A percentile compares a stretch with the other conserved stretches of the same genome.
phyloP scores from a whole-genome alignment of 257 asterid species.

The Cordia subcordata region DNA sequence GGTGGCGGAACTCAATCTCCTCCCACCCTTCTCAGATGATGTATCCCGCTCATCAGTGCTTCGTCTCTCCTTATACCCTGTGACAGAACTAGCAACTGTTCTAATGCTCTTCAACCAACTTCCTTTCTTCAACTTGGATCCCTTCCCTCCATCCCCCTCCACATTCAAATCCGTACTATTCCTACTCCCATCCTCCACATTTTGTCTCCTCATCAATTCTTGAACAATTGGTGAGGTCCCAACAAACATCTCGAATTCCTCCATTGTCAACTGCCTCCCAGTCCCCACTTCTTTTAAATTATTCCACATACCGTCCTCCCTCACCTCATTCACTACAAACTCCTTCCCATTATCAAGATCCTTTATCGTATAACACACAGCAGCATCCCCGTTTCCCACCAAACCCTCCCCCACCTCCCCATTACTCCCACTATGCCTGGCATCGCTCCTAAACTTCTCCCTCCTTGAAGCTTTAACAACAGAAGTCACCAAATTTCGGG shows the following conservation, averaged over 20 bases:
- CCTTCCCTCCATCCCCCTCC: slow-evolving; percentile 51
- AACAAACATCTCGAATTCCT: slow-evolving; percentile 87
- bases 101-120: slow-evolving; percentile 85
- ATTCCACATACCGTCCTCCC: slow-evolving; percentile 89
- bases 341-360: slow-evolving; percentile 93
- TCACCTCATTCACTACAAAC: slow-evolving; percentile 51
- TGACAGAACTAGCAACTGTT: slow-evolving; percentile 38
- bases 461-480: slow-evolving; percentile 27
- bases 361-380: slow-evolving; percentile 58
- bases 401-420: slow-evolving; percentile 22
- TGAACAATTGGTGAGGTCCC: slow-evolving; percentile 98
- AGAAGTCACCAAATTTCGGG: no score
- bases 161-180: slow-evolving; percentile 44
- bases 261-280: slow-evolving; percentile 86
- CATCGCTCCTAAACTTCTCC: slow-evolving; percentile 19
- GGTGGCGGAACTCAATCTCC: slow-evolving; percentile 96
- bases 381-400: slow-evolving; percentile 19
- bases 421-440: slow-evolving; percentile 5
- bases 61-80: slow-evolving; percentile 67
- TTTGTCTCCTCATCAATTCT: slow-evolving; percentile 95
- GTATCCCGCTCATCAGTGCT: slow-evolving; percentile 96
- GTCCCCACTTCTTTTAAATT: slow-evolving; percentile 88
- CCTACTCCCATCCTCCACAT: slow-evolving; percentile 53
- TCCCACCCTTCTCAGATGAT: slow-evolving; percentile 91
- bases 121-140: slow-evolving; percentile 57